Evolutionary conservation across 2,329 filamentous ascomycete species (phyloP), one percentile per base, ranked within the genome.

Genomic region (Alternaria gansuensis): DNA sequence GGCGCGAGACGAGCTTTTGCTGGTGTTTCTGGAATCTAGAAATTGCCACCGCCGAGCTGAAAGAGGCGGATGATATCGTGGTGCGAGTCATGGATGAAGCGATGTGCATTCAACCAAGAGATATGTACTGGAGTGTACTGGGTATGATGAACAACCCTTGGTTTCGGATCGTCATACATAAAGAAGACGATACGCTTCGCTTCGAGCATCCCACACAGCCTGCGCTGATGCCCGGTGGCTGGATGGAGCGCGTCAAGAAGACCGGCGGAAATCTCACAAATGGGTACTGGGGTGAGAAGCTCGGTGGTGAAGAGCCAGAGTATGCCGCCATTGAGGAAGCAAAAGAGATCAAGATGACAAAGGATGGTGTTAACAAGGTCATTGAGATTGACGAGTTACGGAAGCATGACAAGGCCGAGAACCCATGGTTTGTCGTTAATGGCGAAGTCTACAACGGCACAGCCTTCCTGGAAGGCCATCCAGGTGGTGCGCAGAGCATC

Each of bases 111-210:
- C 92, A 96, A 74, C 93, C 93, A 4, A 85, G 91, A 61, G 93
- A 97, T 70, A 95, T 97, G 91, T 97, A 97, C 79, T 97, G 93
- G 93, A 93, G 88, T 60, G 92, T 96, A 2, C 80, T 97, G 37
- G 93, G 93, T 0, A 97, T 97, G 93, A 97, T 97, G 93, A 97
- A 97, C 78, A 97, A 97, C 69, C 91, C 92, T 0, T 97, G 93
- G 93, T 97, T 90, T 76, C 85, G 93, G 5, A 85, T 97, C 1
- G 86, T 88, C 2, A 90, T 97, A 54, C 85, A 87, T 51, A 88
- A 88, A 55, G 88, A 93, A 59, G 83, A 82, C 0, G 82, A 85
- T 14, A 77, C 73, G 7, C 78, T 97, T 40, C 60, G 86, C 5
- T 97, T 97, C 66, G 93, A 97, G 75, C 93, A 97, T 68, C 93